Conservation (phyloP, 805 yeast species). For the Kurtzmaniella cleridarum region DNA sequence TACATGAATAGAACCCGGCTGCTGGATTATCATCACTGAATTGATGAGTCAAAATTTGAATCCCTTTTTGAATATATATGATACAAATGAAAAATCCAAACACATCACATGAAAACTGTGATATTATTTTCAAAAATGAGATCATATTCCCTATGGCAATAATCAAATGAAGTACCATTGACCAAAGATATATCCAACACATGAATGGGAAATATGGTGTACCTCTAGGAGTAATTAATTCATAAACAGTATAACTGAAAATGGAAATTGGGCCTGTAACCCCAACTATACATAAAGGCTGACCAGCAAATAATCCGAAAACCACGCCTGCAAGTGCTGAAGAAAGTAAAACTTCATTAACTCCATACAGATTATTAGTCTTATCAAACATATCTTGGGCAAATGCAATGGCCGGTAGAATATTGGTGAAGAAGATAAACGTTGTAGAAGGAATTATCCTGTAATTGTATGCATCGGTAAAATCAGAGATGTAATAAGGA, state of each 20-base stretch:
- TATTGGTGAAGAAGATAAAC: conserved; percentile 82
- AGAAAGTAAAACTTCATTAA: conserved; percentile 80
- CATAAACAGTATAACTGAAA: conserved; percentile 86
- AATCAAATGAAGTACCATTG: conserved; percentile 71
- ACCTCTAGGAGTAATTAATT: conserved; percentile 52
- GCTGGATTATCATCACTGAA: conserved; percentile 39
- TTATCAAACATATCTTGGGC: conserved; percentile 96
- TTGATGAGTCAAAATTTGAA: conserved; percentile 72
- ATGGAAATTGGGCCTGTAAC: conserved; percentile 95
- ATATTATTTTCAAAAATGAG: conserved; percentile 61
- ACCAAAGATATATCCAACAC: conserved; percentile 95
- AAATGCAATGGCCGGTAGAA: conserved; percentile 91
- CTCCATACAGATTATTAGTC: conserved; percentile 81
- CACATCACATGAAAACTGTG: conserved; percentile 83
- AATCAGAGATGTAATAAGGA: conserved; percentile 73
- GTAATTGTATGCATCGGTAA: conserved; percentile 79
- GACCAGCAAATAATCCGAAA: conserved; percentile 83
- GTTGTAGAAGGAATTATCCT: conserved; percentile 82
- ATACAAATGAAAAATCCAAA: conserved; percentile 89
- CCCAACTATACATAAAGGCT: conserved; percentile 92
- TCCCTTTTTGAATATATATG: conserved; percentile 85
- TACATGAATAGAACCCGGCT: conserved; percentile 66
- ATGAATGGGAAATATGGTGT: conserved; percentile 78
- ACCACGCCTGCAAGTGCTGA: conserved; percentile 86
- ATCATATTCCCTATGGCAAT: conserved; percentile 69